phyloP scores from a whole-genome alignment of 2,329 filamentous ascomycete genomes.

The Botrytis elliptica region DNA sequence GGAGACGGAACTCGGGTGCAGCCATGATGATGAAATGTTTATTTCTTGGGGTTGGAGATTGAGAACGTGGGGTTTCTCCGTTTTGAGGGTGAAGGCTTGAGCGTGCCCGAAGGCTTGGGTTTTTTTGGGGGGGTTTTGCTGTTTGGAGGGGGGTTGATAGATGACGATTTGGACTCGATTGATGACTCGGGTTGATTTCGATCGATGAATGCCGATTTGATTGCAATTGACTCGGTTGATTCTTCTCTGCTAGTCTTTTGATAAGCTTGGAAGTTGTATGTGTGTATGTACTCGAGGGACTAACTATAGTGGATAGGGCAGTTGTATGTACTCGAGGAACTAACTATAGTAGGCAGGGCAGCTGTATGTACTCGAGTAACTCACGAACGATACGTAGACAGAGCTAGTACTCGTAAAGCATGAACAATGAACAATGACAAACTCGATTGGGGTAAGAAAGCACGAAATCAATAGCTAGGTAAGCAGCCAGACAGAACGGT shows the following conservation, averaged over 20 bases:
- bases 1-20: conserved; percentile 49
- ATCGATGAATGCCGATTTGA: not conserved
- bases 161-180: not conserved
- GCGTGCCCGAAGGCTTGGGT: not conserved
- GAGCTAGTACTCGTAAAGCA: not conserved
- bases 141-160: not conserved
- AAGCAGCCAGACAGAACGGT: not conserved
- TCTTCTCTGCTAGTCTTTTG: not conserved
- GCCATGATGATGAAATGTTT: conserved; percentile 3
- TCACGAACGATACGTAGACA: not conserved
- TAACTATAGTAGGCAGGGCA: no score
- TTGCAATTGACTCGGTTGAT: not conserved
- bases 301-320: not conserved
- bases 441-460: not conserved
- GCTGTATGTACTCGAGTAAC: not conserved
- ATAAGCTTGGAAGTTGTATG: not conserved
- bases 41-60: not conserved
- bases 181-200: not conserved
- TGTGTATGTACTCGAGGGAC: not conserved
- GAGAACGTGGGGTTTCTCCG: not conserved
- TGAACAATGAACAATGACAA: not conserved
- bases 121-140: not conserved
- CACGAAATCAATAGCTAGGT: no score
- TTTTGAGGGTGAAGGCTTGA: not conserved
- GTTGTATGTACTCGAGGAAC: no score